Conservation (phyloP, 2,329 filamentous ascomycete species). For the Aspergillus hiratsukae region DNA sequence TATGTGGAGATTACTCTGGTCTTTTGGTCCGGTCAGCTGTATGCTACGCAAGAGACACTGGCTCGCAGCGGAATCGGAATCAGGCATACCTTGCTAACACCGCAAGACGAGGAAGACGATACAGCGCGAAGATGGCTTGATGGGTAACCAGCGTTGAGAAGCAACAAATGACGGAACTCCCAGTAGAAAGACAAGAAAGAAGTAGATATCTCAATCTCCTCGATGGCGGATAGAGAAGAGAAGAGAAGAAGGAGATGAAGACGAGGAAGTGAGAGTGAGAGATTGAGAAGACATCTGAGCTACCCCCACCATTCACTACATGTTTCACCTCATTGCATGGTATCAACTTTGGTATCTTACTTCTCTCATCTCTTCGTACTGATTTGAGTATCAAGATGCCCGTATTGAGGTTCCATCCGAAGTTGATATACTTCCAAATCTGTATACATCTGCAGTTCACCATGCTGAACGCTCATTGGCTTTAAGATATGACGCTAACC, state of each 20-base stretch:
- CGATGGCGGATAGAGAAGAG: neutral
- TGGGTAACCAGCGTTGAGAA: neutral
- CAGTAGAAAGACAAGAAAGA: neutral
- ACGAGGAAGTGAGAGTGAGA: no score
- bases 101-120: neutral
- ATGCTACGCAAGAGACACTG: neutral
- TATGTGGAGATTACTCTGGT: neutral
- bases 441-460: neutral
- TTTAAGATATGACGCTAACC: neutral
- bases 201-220: neutral
- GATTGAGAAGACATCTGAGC: neutral
- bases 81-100: neutral
- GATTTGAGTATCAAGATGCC: neutral
- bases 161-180: fast-evolving
- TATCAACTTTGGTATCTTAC: neutral
- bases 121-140: neutral
- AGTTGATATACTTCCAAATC: neutral
- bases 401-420: neutral
- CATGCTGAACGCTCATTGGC: neutral
- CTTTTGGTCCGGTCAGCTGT: neutral
- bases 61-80: neutral
- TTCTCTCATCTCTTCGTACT: neutral
- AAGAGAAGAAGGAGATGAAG: neutral
- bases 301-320: neutral
- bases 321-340: neutral